phyloP scores from a whole-genome alignment of 169 alveolate species.

The Plasmodium inui region DNA sequence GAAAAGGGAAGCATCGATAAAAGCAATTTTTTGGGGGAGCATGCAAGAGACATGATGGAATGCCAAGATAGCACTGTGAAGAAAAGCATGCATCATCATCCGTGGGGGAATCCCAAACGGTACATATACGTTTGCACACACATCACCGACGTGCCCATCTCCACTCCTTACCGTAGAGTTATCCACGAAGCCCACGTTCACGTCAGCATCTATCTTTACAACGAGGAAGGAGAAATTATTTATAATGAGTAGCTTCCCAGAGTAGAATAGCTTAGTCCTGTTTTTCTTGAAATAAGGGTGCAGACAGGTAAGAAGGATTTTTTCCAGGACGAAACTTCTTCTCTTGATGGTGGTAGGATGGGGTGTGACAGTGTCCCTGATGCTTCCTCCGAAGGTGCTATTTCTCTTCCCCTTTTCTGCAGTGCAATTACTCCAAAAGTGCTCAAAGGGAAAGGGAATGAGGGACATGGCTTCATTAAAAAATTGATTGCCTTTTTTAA shows the following conservation, averaged over 20 bases:
- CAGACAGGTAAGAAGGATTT: slow-evolving; percentile 21
- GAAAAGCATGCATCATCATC: neutral
- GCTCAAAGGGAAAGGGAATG: slow-evolving; percentile 31
- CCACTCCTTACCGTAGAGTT: slow-evolving; percentile 21
- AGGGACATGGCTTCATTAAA: slow-evolving; percentile 52
- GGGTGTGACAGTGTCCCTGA: neutral
- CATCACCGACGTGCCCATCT: neutral
- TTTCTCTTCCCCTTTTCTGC: neutral
- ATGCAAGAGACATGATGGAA: neutral
- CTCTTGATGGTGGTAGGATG: neutral
- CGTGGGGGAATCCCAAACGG: too few species aligned
- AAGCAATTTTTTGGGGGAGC: neutral
- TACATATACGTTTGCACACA: neutral
- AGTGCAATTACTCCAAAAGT: slow-evolving; percentile 14
- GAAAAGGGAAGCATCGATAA: neutral
- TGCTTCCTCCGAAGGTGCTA: neutral
- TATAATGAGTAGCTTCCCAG: slow-evolving; percentile 32
- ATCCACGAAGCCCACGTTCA: slow-evolving; percentile 50
- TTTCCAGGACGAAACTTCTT: slow-evolving; percentile 21
- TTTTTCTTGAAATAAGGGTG: slow-evolving; percentile 49
- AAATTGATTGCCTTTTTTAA: slow-evolving; percentile 57
- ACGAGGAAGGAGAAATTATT: slow-evolving; percentile 42
- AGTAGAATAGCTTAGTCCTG: slow-evolving; percentile 30
- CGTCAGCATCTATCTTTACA: slow-evolving; percentile 30
- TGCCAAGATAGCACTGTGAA: neutral